Evolutionary conservation across 2,329 filamentous ascomycete species (phyloP), one percentile per base, ranked within the genome.

Genomic region (Lasiodiplodia sp.): DNA sequence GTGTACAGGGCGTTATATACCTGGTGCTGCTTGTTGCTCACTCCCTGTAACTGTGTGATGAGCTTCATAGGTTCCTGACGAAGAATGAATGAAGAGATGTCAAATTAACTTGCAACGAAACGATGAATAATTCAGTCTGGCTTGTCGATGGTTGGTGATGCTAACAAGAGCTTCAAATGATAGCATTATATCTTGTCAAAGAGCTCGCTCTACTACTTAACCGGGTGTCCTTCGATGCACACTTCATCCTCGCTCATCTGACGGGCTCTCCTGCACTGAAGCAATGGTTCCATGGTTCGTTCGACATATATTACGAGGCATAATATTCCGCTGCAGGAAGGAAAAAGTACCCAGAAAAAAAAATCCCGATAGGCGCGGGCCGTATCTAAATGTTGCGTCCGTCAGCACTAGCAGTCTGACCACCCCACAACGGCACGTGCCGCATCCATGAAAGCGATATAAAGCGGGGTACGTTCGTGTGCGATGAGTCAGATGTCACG

Each of bases 1-100:
- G 18, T 49, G 58, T 51, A 63, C 28, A 60, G 25, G 58, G 58
- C 58, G 58, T 44, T 63, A 51, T 63, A 63, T 63, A 63, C 58
- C 58, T 63, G 38, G 58, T 60, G 21, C 14, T 47, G 38, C 38
- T 6, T 28, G 57, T 34, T 11, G n/a, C 34, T 18, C 12, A 14
- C 38, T 23, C 31, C 11, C 31, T 23, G n/a, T 40, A 40, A 34
- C 8, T 34, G 34, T 34, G 34, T 34, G 23, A 23, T 25, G 12
- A 58, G 38, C 16, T 47, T 21, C 18, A 47, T 6, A 14, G 18
- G 44, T 47, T 31, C 12, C 40, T 28, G 38, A 25, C 28, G 37
- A 40, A n/a, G n/a, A 38, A 25, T 58, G 56, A 44, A 58, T 28
- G 18, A 56, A 38, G 53, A 21, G 21, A 56, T 37, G 53, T 21